Conservation (phyloP, 768 basidiomycete species). For the Cyclocybe cylindracea region DNA sequence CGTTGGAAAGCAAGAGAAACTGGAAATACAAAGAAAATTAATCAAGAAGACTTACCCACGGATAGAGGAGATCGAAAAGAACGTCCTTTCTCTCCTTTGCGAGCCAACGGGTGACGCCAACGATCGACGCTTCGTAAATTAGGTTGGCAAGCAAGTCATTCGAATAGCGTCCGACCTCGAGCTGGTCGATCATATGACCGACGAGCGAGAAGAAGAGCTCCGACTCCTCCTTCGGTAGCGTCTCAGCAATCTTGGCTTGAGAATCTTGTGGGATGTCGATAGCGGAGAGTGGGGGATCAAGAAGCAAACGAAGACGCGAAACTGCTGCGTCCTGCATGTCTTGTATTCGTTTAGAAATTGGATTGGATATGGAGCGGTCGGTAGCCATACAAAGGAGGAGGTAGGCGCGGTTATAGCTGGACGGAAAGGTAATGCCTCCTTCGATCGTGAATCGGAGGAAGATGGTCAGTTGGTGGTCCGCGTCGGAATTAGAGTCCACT, state of each 20-base stretch:
- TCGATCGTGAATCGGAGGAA: constrained; percentile 14
- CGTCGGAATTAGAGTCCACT: constrained; percentile 11
- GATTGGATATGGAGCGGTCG: constrained; percentile 12
- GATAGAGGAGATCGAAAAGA: constrained; percentile 8
- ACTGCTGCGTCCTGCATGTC: constrained; percentile 9
- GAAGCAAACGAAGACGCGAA: constrained; percentile 1
- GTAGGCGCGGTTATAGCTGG: constrained; percentile 23
- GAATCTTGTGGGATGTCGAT: background rate
- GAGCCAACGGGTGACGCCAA: constrained; percentile 25
- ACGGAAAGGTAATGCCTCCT: constrained; percentile 15
- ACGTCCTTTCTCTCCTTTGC: constrained; percentile 16
- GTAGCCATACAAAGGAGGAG: constrained; percentile 23
- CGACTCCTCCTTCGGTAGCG: constrained; percentile 17
- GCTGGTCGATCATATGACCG: constrained; percentile 11
- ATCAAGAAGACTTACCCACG: constrained; percentile 10
- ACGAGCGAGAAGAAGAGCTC: constrained; percentile 22
- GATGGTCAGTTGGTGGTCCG: constrained; percentile 14
- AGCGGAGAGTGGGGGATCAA: constrained; percentile 15
- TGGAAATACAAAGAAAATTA: constrained; percentile 9
- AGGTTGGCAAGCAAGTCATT: constrained; percentile 20
- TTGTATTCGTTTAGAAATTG: constrained; percentile 15
- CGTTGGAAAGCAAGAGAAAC: too few species aligned
- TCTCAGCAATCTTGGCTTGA: constrained; percentile 11
- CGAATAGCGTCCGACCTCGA: constrained; percentile 6
- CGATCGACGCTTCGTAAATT: constrained; percentile 23